phyloP scores from a whole-genome alignment of 257 asterid species.

The Solanum appendiculatum region DNA sequence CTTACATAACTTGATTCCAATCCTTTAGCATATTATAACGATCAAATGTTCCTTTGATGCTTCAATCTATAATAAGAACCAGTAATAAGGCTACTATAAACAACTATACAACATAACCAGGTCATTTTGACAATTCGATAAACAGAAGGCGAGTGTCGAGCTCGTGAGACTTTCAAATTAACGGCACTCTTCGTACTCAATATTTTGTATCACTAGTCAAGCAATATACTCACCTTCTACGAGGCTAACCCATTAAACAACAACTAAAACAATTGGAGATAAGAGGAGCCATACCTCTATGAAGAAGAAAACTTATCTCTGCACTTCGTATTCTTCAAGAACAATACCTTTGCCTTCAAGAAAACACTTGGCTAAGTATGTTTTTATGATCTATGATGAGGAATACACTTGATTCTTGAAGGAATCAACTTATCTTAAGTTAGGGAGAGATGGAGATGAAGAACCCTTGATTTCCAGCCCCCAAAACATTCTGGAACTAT shows the following conservation, averaged over 20 bases:
- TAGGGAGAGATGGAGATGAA: background rate
- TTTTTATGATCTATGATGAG: background rate
- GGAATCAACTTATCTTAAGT: background rate
- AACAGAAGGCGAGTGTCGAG: background rate
- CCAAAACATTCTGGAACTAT: background rate
- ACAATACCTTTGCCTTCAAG: background rate
- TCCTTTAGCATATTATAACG: background rate
- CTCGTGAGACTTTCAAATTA: background rate
- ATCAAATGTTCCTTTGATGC: background rate
- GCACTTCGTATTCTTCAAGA: background rate
- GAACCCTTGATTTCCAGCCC: background rate
- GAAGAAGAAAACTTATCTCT: background rate
- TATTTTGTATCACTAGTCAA: background rate
- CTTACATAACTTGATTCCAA: background rate
- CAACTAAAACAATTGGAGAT: background rate
- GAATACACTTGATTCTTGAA: background rate
- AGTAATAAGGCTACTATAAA: background rate
- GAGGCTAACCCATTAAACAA: background rate
- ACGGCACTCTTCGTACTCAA: background rate
- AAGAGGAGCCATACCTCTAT: background rate
- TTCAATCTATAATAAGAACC: background rate
- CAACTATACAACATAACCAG: background rate
- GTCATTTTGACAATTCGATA: background rate
- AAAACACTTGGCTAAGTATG: background rate
- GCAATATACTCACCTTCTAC: background rate